Percentiles rank a stretch among this genome's conserved stretches.
Evolutionary conservation across 306 rosid species (phyloP).

Genomic region (Prunus persica): Prunus_persica_NCBIv2 NC_034014.1:18930501-18931000

Average conservation of each 20-base stretch:
- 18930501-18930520: slow-evolving; percentile 78
- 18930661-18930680: neutral
- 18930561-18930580: slow-evolving; percentile 82
- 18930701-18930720: neutral
- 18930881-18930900: slow-evolving; percentile 1
- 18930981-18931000: slow-evolving; percentile 54
- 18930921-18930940: slow-evolving; percentile 77
- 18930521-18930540: slow-evolving; percentile 74
- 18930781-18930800: slow-evolving; percentile 84
- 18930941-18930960: slow-evolving; percentile 99
- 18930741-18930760: slow-evolving; percentile 70
- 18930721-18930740: slow-evolving; percentile 74
- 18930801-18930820: slow-evolving; percentile 43
- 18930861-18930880: neutral
- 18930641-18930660: slow-evolving; percentile 37
- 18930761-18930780: slow-evolving; percentile 92
- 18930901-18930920: slow-evolving; percentile 69
- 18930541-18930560: slow-evolving; percentile 75
- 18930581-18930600: slow-evolving; percentile 95
- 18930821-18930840: neutral
- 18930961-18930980: slow-evolving; percentile 93
- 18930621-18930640: slow-evolving; percentile 75
- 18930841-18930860: neutral
- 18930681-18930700: neutral
- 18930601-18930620: slow-evolving; percentile 82